phyloP scores from a whole-genome alignment of 2,329 filamentous ascomycete species.

The Trichoderma lentiforme region DNA sequence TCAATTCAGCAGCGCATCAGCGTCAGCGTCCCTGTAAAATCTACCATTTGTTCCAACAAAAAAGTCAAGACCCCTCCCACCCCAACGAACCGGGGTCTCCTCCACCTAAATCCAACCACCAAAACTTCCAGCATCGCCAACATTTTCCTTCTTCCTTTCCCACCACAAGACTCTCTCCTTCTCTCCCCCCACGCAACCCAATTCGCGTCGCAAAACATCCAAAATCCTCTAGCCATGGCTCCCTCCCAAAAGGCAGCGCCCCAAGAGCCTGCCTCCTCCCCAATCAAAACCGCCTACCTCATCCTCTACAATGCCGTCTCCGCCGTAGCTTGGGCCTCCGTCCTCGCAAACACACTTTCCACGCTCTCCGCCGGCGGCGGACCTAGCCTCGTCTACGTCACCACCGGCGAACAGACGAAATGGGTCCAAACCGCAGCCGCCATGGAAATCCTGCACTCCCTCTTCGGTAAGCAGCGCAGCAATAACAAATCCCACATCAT shows the following conservation, averaged over 20 bases:
- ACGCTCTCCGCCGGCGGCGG: slow-evolving; percentile 55
- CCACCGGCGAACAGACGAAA: slow-evolving; percentile 64
- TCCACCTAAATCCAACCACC: slow-evolving; percentile 10
- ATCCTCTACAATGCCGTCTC: slow-evolving; percentile 81
- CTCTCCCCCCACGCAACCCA: not conserved
- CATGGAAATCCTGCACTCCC: slow-evolving; percentile 79
- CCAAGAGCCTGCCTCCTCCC: slow-evolving; percentile 26
- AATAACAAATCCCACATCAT: not conserved
- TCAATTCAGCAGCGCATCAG: not conserved
- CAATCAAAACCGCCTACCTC: slow-evolving; percentile 64
- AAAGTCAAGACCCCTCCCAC: not conserved
- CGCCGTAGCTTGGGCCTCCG: slow-evolving; percentile 71
- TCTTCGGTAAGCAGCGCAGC: slow-evolving; percentile 59
- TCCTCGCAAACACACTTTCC: slow-evolving; percentile 65
- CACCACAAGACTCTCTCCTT: not conserved
- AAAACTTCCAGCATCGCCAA: slow-evolving; percentile 10
- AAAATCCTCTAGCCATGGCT: not conserved
- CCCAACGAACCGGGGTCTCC: not conserved
- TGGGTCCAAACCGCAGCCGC: slow-evolving; percentile 81
- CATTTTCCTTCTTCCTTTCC: not conserved
- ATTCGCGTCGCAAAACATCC: not conserved
- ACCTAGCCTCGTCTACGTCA: slow-evolving; percentile 57
- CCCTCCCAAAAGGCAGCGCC: not conserved
- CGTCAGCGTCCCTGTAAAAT: not conserved
- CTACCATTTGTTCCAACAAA: not conserved